These are phyloP conservation scores for Cladophialophora immunda DNA, from an alignment of 2,329 filamentous ascomycete species.

Conservation along the genomic window DNA sequence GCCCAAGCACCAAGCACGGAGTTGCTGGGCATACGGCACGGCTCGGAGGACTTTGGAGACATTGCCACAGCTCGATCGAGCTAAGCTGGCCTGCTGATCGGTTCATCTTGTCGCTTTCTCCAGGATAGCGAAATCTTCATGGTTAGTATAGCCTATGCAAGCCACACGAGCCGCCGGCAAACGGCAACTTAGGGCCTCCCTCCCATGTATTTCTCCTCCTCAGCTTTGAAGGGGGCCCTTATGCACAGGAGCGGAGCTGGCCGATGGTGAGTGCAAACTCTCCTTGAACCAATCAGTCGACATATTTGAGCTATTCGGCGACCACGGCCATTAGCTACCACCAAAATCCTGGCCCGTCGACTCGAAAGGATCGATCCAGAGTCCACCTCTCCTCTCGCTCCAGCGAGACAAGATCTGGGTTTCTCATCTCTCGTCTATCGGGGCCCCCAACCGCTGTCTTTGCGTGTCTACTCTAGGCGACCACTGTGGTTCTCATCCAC, in stretches of 20 bases:
- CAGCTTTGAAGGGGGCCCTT: neutral
- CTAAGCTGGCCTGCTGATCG: neutral
- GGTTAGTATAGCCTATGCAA: constrained; percentile 2
- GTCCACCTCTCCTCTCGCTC: constrained; percentile 23
- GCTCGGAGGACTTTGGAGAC: constrained; percentile 5
- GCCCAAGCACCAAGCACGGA: neutral
- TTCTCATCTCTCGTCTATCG: constrained; percentile 36
- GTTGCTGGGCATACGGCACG: constrained; percentile 4
- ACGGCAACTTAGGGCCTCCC: constrained; percentile 6
- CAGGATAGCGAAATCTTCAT: neutral
- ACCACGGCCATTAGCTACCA: constrained; percentile 6
- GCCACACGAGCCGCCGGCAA: neutral
- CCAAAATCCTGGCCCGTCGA: constrained; percentile 10
- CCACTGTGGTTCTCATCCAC: neutral
- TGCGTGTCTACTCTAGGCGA: constrained; percentile 15
- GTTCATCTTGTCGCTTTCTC: neutral
- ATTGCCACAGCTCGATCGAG: constrained; percentile 9
- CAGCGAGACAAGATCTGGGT: constrained; percentile 31
- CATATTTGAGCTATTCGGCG: constrained; percentile 6
- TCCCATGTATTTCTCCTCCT: constrained; percentile 1
- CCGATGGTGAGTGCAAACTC: constrained; percentile 1
- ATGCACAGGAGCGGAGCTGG: constrained; percentile 20
- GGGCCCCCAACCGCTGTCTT: constrained; percentile 23
- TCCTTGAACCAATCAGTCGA: constrained; percentile 9
- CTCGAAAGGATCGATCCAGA: constrained; percentile 28